Evolutionary conservation across 2,329 filamentous ascomycete genomes (phyloP), one percentile per base, ranked within the genome.

Genomic region (Atkinsonella hypoxylon): DNA sequence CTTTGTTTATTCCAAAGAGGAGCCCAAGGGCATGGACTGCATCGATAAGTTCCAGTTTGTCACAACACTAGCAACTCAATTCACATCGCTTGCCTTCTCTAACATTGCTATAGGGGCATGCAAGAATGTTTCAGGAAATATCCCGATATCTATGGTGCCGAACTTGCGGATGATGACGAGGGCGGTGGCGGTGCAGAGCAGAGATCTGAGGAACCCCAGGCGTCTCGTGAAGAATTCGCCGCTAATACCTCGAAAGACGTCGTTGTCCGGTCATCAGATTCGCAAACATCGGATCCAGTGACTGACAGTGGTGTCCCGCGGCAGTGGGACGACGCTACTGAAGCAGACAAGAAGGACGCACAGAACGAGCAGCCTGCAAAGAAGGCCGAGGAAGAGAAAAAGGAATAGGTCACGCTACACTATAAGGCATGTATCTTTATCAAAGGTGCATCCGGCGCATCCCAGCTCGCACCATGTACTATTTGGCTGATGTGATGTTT

Each of bases 1-100:
- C 73, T 98, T 98, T 62, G 89, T 98, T n/a, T 93, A 84, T 72
- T 95, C 88, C 3, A 82, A 81, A 41, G 88, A 95, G 65, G 93
- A 98, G 65, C 90, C 90, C 36, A 98, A 98, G 81, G 91, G 91
- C 48, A 91, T 95, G 74, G 89, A 96, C 65, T 96, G 90, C 72
- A 93, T 96, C 63, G 89, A 95, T 30, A 95, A 93, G 72, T 96
- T 96, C 78, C 90, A 95, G 89, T 93, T 76, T 45, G 85, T 78
- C 22, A 26, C 36, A 1, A 9, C 22, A 17, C 11, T 26, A 26
- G 26, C 38, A 32, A 9, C 17, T 38, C 13, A 2, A 2, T 38
- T 20, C 3, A 12, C 15, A 32, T 9, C 13, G 17, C 6, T 10
- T 0, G 4, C 5, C n/a, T 45, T n/a, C 9, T 26, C 54, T 66